Evolutionary conservation across 495 filamentous ascomycete genomes (phyloP).

Genomic region (Cenococcum geophilum): DNA sequence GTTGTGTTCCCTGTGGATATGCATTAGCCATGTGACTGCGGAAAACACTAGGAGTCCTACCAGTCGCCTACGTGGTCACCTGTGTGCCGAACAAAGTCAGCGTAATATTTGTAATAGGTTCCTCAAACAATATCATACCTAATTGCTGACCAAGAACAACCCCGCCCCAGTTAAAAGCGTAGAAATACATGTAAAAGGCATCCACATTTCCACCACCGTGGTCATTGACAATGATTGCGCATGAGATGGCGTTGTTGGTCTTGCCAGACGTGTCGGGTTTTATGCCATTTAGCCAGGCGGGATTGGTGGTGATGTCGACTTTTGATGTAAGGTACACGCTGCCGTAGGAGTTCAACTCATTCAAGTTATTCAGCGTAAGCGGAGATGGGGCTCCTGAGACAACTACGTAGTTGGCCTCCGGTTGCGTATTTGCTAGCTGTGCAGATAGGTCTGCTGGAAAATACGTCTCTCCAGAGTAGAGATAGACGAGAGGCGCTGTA

Average conservation of each 20-base stretch:
- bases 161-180: constrained; percentile 49
- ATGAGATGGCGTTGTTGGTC: constrained; percentile 40
- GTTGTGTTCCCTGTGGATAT: constrained; percentile 50
- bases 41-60: constrained; percentile 32
- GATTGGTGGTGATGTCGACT: constrained; percentile 48
- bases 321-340: constrained; percentile 52
- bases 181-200: constrained; percentile 65
- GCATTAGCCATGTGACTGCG: not conserved
- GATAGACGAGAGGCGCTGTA: constrained; percentile 32
- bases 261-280: constrained; percentile 42
- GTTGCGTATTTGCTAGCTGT: constrained; percentile 52
- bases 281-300: constrained; percentile 45
- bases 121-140: not conserved
- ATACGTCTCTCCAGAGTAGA: constrained; percentile 52
- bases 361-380: constrained; percentile 43
- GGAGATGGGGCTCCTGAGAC: constrained; percentile 42
- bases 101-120: constrained; percentile 27
- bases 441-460: constrained; percentile 51
- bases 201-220: constrained; percentile 49
- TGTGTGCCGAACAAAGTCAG: constrained; percentile 23
- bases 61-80: constrained; percentile 62
- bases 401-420: constrained; percentile 46
- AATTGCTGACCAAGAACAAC: constrained; percentile 1
- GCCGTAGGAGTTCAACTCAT: constrained; percentile 45
- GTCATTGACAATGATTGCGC: constrained; percentile 51